Evolutionary conservation across 345 rosid genomes (phyloP).

Genomic region (Ceriops zippeliana): DNA sequence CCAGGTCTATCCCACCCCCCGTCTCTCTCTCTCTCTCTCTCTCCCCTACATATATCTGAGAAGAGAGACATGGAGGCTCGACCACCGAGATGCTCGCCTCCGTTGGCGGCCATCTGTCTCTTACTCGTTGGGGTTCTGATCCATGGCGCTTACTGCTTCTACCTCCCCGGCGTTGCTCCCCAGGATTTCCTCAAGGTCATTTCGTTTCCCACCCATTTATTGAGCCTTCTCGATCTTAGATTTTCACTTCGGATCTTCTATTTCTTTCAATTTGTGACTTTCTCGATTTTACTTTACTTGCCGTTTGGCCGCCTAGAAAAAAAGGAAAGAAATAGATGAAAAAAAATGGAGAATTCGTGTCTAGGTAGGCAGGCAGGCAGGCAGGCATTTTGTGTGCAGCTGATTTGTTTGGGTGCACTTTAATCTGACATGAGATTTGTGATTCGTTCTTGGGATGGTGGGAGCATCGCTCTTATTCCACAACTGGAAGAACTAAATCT

Average conservation of each 20-base stretch:
- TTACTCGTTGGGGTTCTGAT: conserved; percentile 35
- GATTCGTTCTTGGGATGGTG: neutral
- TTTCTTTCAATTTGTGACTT: neutral
- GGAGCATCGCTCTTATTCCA: neutral
- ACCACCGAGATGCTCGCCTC: conserved; percentile 22
- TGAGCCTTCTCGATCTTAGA: conserved; percentile 20
- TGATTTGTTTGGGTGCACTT: neutral
- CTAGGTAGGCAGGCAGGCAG: neutral
- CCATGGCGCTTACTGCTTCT: conserved; percentile 67
- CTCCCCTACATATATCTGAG: neutral
- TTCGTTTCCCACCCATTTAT: neutral
- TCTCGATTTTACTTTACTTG: neutral
- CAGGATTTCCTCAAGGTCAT: conserved; percentile 79
- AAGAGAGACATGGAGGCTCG: conserved; percentile 41
- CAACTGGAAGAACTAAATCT: neutral
- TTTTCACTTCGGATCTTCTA: conserved; percentile 13
- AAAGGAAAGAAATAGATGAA: neutral
- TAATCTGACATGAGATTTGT: neutral
- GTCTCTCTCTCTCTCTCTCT: neutral
- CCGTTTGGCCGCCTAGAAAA: neutral
- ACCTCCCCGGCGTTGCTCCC: conserved; percentile 99
- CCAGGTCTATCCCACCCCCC: neutral
- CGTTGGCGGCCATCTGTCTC: conserved; percentile 24
- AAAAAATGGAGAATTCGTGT: neutral
- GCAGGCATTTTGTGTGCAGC: neutral